phyloP scores from a whole-genome alignment of 768 basidiomycete genomes.

The Tulasnella calospora region DNA sequence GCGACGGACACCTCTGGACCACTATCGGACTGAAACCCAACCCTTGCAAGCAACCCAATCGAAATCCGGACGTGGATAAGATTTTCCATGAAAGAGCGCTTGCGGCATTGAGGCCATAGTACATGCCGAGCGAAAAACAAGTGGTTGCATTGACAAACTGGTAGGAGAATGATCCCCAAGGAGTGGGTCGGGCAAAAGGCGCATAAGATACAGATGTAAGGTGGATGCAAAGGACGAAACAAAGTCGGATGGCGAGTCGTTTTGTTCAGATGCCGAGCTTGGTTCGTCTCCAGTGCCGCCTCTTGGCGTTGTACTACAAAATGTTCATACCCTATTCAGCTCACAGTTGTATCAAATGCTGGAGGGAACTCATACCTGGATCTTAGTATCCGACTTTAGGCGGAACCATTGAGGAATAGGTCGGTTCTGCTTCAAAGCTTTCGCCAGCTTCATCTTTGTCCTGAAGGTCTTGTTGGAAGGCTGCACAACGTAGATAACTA shows the following conservation, averaged over 20 bases:
- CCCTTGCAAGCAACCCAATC: too few relatives aligned
- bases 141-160: constrained; percentile 1
- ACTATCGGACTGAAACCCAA: neutral
- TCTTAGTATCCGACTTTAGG: constrained; percentile 92
- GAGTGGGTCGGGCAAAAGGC: neutral
- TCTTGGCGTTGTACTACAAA: constrained; percentile 82
- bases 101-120: neutral
- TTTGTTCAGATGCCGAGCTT: constrained; percentile 85
- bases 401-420: constrained; percentile 99
- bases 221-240: neutral
- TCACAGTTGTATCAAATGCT: neutral
- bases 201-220: constrained; percentile 7
- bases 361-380: constrained; percentile 52
- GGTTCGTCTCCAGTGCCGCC: constrained; percentile 98
- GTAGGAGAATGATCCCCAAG: neutral
- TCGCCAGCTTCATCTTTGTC: constrained; percentile 95
- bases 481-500: constrained; percentile 42
- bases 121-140: neutral
- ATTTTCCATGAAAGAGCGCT: neutral
- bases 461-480: constrained; percentile 99
- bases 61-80: neutral
- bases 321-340: neutral
- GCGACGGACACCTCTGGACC: too few relatives aligned
- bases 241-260: neutral
- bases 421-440: constrained; percentile 95